Base-by-base conservation (phyloP, 1,139 yeast genomes). In the Nakaseomyces nivariensis region DNA sequence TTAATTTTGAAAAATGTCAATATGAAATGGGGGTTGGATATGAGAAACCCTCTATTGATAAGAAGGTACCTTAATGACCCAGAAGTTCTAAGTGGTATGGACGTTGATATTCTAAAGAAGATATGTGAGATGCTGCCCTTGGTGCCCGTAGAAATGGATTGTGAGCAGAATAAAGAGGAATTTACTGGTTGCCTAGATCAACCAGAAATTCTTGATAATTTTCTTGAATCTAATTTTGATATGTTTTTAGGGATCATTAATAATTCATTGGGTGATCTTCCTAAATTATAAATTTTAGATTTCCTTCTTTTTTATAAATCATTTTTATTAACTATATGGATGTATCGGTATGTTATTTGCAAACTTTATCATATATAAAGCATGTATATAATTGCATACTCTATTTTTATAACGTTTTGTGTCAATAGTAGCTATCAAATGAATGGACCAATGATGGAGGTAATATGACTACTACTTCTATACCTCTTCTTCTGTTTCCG, bases 1-100 rank as follows among this genome's bases (percentile, higher is more conserved):
- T 48, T 48, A 4, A 46, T 57, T 3, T 34, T 49, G 8, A 48
- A 52, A 24, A 51, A 49, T 36, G 31, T 57, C 7, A 51, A 51
- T 34, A 45, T 54, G 49, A 57, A 57, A 48, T 57, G 60, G 60
- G 60, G 59, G 11, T 31, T 55, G n/a, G 51, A 54, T 17, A 49
- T 53, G 4, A 49, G 45, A 17, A 49, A 48, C 26, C 46, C 53
- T 1, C 43, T 49, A 37, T 40, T 51, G 9, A 44, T 56, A 5
- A 41, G 43, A 22, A 42, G 51, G 5, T 41, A 54, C 33, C 47
- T 56, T 36, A 50, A 43, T 46, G 53, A 49, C 45, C 51, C 56
- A 2, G 48, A 51, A 26, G 45, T 52, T 1, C 36, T 56, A 27
- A 29, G 26, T n/a, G 47, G 52, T 13, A 27, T 41, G 44, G 27